These are phyloP conservation scores for Scheffersomyces lignicola DNA, from an alignment of 1,139 yeast species.

Conservation along the genomic window DNA sequence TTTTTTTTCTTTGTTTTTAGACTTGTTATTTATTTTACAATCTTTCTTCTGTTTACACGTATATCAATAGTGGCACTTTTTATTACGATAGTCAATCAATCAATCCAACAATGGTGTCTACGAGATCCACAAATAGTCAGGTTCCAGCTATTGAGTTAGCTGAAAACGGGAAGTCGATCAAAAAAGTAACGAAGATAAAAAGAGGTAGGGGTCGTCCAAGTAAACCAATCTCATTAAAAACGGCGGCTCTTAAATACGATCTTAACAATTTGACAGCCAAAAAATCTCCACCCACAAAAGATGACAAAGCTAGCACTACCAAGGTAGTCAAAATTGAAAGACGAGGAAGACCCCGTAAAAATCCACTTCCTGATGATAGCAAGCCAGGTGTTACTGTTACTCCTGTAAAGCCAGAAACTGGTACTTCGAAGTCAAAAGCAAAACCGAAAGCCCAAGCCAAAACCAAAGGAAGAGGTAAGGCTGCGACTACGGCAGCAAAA, in stretches of 20 bases:
- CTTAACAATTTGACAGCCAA: no score
- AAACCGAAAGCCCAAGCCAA: neutral
- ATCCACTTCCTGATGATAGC: no score
- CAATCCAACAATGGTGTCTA: slow-evolving; percentile 12
- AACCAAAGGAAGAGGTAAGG: neutral
- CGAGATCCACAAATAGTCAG: slow-evolving; percentile 7
- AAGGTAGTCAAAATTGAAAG: slow-evolving; percentile 11
- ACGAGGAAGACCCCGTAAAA: slow-evolving; percentile 12
- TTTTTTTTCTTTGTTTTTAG: neutral
- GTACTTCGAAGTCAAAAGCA: neutral
- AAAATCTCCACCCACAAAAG: no score
- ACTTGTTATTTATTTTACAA: neutral
- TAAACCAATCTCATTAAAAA: slow-evolving; percentile 8
- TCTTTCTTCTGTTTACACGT: neutral
- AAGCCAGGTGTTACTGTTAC: no score
- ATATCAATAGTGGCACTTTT: neutral
- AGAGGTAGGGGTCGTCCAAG: slow-evolving; percentile 3
- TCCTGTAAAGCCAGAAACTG: no score
- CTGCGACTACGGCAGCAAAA: neutral
- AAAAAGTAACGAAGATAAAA: slow-evolving; percentile 7
- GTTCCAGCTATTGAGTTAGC: slow-evolving; percentile 11
- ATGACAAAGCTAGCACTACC: neutral
- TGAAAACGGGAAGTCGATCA: slow-evolving; percentile 12
- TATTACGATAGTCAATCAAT: neutral
- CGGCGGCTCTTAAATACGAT: slow-evolving; percentile 5